Evolutionary conservation across 2,329 filamentous ascomycete species (phyloP).

Genomic region (Rhexocercosporidium sp.): DNA sequence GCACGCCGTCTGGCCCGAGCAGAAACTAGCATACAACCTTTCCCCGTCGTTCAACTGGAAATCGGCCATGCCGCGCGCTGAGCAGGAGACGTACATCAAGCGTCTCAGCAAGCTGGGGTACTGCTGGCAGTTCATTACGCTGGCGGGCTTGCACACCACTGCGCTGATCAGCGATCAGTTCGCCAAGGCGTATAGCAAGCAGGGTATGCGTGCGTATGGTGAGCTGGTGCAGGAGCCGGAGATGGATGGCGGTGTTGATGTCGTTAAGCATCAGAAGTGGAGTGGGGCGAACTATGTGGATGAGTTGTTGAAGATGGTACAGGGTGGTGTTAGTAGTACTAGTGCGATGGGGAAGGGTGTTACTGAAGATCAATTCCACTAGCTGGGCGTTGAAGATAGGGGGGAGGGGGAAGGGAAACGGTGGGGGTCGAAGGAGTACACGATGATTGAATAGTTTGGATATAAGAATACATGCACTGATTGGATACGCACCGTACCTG

Average conservation of each 20-base stretch:
- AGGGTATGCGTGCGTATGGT: conserved; percentile 95
- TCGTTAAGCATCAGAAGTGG: conserved; percentile 99
- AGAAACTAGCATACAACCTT: conserved; percentile 99
- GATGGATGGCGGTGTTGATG: conserved; percentile 88
- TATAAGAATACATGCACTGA: neutral
- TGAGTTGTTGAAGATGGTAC: conserved; percentile 96
- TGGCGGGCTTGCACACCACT: conserved; percentile 94
- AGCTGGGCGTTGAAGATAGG: neutral
- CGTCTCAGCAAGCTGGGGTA: conserved; percentile 88
- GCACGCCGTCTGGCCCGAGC: conserved; percentile 92
- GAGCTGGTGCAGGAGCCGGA: conserved; percentile 98
- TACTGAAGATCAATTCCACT: conserved; percentile 94
- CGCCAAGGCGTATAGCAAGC: conserved; percentile 76
- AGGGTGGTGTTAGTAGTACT: conserved; percentile 87
- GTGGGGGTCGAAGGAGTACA: neutral
- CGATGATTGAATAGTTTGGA: neutral
- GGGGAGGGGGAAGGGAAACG: too few relatives aligned
- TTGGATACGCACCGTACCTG: neutral
- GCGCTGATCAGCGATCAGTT: conserved; percentile 92
- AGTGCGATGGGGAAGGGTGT: conserved; percentile 98
- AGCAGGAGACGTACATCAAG: conserved; percentile 97
- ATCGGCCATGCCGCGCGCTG: conserved; percentile 85
- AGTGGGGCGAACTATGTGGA: conserved; percentile 93
- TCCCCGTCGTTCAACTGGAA: conserved; percentile 99
- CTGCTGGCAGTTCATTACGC: conserved; percentile 99